Evolutionary conservation across 495 filamentous ascomycete genomes (phyloP), one percentile per base, ranked within the genome.

Genomic region (Pseudevernia furfuracea): DNA sequence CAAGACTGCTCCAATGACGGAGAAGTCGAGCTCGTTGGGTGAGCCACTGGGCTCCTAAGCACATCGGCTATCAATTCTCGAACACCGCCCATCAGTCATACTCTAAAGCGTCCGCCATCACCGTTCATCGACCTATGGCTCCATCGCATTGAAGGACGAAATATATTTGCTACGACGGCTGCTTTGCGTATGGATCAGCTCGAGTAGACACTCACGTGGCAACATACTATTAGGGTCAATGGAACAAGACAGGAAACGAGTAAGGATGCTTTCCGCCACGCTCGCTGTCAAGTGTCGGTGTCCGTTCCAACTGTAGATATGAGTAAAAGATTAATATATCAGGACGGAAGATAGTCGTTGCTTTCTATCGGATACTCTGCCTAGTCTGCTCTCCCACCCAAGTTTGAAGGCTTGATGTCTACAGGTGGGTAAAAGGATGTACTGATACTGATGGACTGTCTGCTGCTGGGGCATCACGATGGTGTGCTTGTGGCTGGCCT

Each of bases 21-120:
- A 55, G 23, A 73, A 73, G 59, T 67, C 60, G 4, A 70, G 65
- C 59, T 71, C 72, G 32, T 59, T 74, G 48, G 76, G 75, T 7
- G 75, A 78, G 67, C 71, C 68, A 5, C 39, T 77, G 39, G 70
- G 70, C 14, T 62, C 65, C 46, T 70, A 60, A 66, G 61, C 34
- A 49, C 1, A 4, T 4, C 21, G 9, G 32, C 28, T 17, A 34
- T 1, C 23, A 36, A 15, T 21, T 0, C 56, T 38, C 56, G 32
- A 38, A 39, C 32, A 41, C 23, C 25, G 28, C 25, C 41, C 49
- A 30, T 17, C 6, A 15, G 30, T 0, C 8, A 9, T 34, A n/a
- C n/a, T n/a, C n/a, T n/a, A 8, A 17, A 30, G 30, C 52, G 25
- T 34, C 19, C 6, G 52, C 28, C 15, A 8, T 15, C 17, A 34